Percentiles rank a stretch among this genome's conserved stretches.
Conservation (phyloP, 1,139 yeast species). For the Kodamaea sp. region DNA sequence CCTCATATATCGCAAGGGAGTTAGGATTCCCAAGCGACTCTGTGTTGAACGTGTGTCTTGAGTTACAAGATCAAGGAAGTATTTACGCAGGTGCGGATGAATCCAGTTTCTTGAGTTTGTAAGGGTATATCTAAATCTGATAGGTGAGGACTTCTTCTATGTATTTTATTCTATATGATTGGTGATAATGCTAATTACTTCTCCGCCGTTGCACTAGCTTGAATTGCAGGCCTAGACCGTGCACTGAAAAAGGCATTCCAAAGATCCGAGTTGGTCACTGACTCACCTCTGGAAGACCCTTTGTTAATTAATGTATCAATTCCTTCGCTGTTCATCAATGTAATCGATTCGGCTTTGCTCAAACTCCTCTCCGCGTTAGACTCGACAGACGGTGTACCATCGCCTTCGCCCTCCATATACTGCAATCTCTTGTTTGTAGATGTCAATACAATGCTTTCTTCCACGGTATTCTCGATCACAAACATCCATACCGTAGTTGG, state of each 20-base stretch:
- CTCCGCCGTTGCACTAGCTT: neutral
- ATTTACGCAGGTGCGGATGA: no score
- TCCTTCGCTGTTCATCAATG: slow-evolving; percentile 40
- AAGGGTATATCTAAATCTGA: no score
- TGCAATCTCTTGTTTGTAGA: slow-evolving; percentile 53
- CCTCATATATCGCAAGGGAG: slow-evolving; percentile 58
- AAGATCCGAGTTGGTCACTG: slow-evolving; percentile 54
- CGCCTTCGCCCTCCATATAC: slow-evolving; percentile 23
- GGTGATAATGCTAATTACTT: neutral
- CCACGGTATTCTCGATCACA: slow-evolving; percentile 82
- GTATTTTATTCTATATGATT: no score
- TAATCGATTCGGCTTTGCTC: slow-evolving; percentile 36
- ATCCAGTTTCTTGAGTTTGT: no score
- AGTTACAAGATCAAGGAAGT: slow-evolving; percentile 63
- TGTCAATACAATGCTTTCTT: slow-evolving; percentile 74
- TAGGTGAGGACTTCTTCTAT: slow-evolving; percentile 4
- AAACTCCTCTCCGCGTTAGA: slow-evolving; percentile 23
- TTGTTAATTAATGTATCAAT: slow-evolving; percentile 43
- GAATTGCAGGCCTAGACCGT: slow-evolving; percentile 5
- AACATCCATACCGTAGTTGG: slow-evolving; percentile 92
- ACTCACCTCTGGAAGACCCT: slow-evolving; percentile 52
- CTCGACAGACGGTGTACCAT: slow-evolving; percentile 2
- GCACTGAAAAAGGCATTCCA: slow-evolving; percentile 62
- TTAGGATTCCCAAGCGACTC: slow-evolving; percentile 51
- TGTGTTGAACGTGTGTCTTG: slow-evolving; percentile 50